Evolutionary conservation across 2,329 filamentous ascomycete species (phyloP).

Genomic region (Arthroderma sp.): DNA sequence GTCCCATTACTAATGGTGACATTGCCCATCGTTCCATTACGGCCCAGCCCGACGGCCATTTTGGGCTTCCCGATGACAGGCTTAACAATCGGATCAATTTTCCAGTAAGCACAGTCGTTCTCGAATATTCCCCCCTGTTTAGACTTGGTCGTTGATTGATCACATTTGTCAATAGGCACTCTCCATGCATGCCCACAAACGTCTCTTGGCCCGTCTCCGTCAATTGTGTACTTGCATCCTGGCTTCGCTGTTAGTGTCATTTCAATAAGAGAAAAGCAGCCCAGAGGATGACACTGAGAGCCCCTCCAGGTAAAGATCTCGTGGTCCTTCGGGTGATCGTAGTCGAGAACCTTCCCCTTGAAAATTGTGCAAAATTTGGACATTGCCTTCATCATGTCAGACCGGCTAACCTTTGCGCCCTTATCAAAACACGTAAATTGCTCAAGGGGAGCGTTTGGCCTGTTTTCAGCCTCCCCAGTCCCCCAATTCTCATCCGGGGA

Average conservation of each 20-base stretch:
- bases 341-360: neutral
- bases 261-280: neutral
- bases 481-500: no score
- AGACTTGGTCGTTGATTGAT: neutral
- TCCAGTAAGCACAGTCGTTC: neutral
- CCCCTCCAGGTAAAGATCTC: neutral
- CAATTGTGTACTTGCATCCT: neutral
- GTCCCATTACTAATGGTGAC: no score
- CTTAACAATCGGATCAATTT: neutral
- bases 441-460: neutral
- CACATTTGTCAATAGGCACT: neutral
- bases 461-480: neutral
- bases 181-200: neutral
- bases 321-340: neutral
- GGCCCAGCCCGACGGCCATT: no score
- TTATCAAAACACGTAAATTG: neutral
- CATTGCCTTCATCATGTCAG: neutral
- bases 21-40: no score
- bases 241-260: neutral
- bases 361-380: neutral
- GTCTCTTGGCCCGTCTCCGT: neutral
- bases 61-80: no score
- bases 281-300: neutral
- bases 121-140: neutral
- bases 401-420: neutral